Base-by-base conservation (phyloP, 2,329 filamentous ascomycete species). In the Ophiostoma fasciatum region DNA sequence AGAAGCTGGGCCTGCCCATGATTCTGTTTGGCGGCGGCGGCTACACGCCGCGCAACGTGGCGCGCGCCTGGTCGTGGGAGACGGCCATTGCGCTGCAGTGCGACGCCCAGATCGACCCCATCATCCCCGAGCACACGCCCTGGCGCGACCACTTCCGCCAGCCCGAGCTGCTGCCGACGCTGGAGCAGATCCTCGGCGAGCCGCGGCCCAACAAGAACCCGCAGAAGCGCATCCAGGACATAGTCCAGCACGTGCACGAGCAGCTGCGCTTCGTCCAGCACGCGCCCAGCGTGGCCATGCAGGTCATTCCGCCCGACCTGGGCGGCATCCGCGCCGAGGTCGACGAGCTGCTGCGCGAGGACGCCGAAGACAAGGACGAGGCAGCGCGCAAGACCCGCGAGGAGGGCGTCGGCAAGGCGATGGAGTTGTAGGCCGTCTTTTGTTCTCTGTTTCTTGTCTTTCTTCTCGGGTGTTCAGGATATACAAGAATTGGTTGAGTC, bases 31-130 rank as follows among this genome's bases (percentile, higher is more conserved):
- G 90, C 30, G 90, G 90, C 27, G 90, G 90, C 38, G 90, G 90
- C 20, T 98, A 98, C 59, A 98, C 90, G 12, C 87, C 90, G 5
- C 75, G 88, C 45, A 98, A 98, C 51, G 90, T 98, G 7, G 90
- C 90, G 28, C 80, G 90, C 36, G 85, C 88, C 21, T 98, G 90
- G 90, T 84, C 87, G 18, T 88, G 93, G 58, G 90, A 98, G 61
- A 98, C 90, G 11, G 81, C 82, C 42, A 83, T 96, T 46, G 84
- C 84, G 41, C 82, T 92, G 43, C 76, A 78, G 46, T 76, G 75
- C 39, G 68, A 80, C 41, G 67, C 79, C 44, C 70, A 72, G 39
- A 78, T 94, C 44, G 62, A 66, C 52, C 71, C 79, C 14, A 68
- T 74, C 11, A 78, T 96, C 20, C 88, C 90, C 0, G 60, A 71